These are phyloP conservation scores for Citrullus amarus DNA, from an alignment of 306 rosid species.

Conservation along the genomic window DNA sequence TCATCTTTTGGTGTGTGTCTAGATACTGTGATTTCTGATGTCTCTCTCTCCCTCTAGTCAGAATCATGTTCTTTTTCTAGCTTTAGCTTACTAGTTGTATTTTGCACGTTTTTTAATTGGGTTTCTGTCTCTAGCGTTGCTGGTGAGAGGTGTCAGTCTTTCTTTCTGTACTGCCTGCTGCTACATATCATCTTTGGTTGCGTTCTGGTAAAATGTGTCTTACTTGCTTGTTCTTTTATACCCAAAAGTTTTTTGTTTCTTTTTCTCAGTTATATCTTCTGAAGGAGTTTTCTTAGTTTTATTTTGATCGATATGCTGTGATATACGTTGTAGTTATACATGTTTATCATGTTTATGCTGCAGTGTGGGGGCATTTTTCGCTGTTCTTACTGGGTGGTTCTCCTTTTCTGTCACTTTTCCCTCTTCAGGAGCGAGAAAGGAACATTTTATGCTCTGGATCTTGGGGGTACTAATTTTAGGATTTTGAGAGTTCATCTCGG, in stretches of 20 bases:
- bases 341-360: slow-evolving; percentile 1
- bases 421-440: slow-evolving; percentile 64
- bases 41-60: not conserved
- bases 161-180: not conserved
- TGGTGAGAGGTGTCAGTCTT: not conserved
- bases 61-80: not conserved
- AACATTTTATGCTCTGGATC: slow-evolving; percentile 78
- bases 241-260: not conserved
- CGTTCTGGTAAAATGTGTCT: not conserved
- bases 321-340: not conserved
- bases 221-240: slow-evolving; percentile 2
- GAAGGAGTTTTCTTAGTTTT: not conserved
- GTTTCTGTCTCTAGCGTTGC: not conserved
- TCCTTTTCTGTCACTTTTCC: slow-evolving; percentile 1
- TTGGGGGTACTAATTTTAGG: slow-evolving; percentile 88
- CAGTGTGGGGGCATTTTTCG: not conserved
- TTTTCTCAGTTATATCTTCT: not conserved
- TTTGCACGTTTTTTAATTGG: not conserved
- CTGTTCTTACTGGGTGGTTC: slow-evolving; percentile 7
- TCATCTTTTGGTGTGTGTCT: not conserved
- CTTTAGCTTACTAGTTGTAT: not conserved
- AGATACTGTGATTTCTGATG: not conserved
- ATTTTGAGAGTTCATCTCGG: slow-evolving; percentile 59
- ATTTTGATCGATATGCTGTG: not conserved
- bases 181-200: not conserved